A percentile compares a stretch with the other conserved stretches of the same genome.
phyloP scores from a whole-genome alignment of 1,139 yeast species.

The Sugiyamaella grinbergsii region DNA sequence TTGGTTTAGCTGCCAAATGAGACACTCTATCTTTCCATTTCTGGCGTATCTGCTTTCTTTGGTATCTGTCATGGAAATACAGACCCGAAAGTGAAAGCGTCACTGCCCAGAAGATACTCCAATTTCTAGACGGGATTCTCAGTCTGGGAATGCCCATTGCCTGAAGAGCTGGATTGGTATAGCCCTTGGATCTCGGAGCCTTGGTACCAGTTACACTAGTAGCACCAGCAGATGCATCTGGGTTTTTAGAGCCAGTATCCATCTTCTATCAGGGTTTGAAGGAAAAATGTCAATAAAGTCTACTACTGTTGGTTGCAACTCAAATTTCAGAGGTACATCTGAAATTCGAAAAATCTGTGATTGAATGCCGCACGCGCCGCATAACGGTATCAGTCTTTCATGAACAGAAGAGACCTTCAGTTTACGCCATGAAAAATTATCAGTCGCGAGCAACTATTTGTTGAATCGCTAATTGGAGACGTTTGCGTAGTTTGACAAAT shows the following conservation, averaged over 20 bases:
- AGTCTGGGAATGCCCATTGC: constrained; percentile 84
- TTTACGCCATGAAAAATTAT: too few species aligned
- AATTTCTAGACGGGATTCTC: constrained; percentile 84
- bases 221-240: constrained; percentile 2
- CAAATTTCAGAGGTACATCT: too few species aligned
- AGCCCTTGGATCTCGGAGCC: constrained; percentile 48
- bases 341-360: constrained; percentile 4
- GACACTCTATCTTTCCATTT: constrained; percentile 67
- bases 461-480: too few species aligned
- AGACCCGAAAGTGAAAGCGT: constrained; percentile 69
- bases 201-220: constrained; percentile 5
- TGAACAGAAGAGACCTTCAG: too few species aligned
- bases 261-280: not conserved
- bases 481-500: too few species aligned
- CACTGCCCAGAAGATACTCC: constrained; percentile 87
- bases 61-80: constrained; percentile 71
- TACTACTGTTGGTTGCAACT: not conserved
- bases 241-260: constrained; percentile 14
- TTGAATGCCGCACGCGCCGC: constrained; percentile 10
- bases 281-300: not conserved
- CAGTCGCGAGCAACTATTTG: too few species aligned
- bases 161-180: constrained; percentile 81
- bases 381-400: not conserved
- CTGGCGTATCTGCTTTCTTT: constrained; percentile 66
- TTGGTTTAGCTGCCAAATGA: constrained; percentile 49